Base-by-base conservation (phyloP, 805 yeast genomes). In the Metschnikowia sp. region DNA sequence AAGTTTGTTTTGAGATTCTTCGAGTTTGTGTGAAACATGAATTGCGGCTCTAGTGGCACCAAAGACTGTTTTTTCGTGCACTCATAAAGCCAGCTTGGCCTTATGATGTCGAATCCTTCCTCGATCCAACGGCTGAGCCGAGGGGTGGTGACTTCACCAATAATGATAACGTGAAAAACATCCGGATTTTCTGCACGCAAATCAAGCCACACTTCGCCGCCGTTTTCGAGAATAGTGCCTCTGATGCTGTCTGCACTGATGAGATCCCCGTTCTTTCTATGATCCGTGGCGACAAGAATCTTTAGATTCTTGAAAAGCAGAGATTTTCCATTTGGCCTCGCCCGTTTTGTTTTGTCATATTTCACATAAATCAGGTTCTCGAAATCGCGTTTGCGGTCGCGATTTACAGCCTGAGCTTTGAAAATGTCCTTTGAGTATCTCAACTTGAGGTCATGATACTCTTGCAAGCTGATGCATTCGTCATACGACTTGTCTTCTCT, bases 71-170 rank as follows among this genome's bases (percentile, higher is more conserved):
- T 60, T 13, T 62, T 57, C 2, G 87, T 66, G 55, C 94, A 82
- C 53, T 87, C 91, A 39, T 81, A 69, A 6, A 88, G 61, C 96
- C 96, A 92, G 30, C 66, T 61, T 0, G 95, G 89, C 43, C 65
- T 74, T 8, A 89, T 59, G 0, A 92, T 70, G 56, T 84, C 87
- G 54, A 75, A 78, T 0, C 86, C 86, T 13, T 61, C 58, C 2
- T 54, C 44, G 10, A 59, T 45, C 52, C 65, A 67, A 4, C 52
- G 44, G 36, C 58, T 46, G 13, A 65, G 51, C 6, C 60, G 53
- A 5, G 75, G 75, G 3, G 65, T 54, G 9, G 48, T 34, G 11
- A 51, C 53, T 42, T 68, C 69, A 32, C 67, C 61, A 2, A 69
- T 36, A 4, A 68, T 53, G 1, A 64, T 44, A 1, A 55, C 48